Conservation (phyloP, 2,329 filamentous ascomycete genomes). For the Cladosporium oxysporum region DNA sequence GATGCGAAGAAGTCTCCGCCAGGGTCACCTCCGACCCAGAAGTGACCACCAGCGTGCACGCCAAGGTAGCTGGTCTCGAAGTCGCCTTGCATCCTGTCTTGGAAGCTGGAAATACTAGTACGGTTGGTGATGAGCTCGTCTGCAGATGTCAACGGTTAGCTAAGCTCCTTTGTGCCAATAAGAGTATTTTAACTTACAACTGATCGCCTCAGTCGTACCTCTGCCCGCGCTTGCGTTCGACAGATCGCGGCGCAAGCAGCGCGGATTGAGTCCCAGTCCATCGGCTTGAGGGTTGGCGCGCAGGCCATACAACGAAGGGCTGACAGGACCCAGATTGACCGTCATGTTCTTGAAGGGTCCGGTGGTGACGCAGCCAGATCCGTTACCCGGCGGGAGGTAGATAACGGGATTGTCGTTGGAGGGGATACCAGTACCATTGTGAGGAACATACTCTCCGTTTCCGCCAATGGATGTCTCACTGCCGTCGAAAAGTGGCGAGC, state of each 20-base stretch:
- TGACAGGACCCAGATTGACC: slow-evolving; percentile 53
- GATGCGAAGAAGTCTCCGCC: slow-evolving; percentile 48
- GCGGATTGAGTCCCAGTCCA: slow-evolving; percentile 35
- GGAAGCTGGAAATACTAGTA: slow-evolving; percentile 28
- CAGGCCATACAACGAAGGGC: slow-evolving; percentile 37
- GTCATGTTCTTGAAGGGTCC: slow-evolving; percentile 53
- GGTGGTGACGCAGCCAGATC: slow-evolving; percentile 55
- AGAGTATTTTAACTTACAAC: neutral
- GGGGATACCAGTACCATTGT: slow-evolving; percentile 43
- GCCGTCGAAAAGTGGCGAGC: slow-evolving; percentile 59
- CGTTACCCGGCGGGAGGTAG: slow-evolving; percentile 49
- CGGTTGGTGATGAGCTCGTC: slow-evolving; percentile 26
- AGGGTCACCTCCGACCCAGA: slow-evolving; percentile 46
- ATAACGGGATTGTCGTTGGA: slow-evolving; percentile 25
- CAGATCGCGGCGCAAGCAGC: slow-evolving; percentile 44
- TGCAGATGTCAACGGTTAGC: neutral
- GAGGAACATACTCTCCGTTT: slow-evolving; percentile 29
- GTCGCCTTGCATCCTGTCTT: slow-evolving; percentile 32
- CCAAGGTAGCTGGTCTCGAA: slow-evolving; percentile 26
- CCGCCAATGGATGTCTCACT: slow-evolving; percentile 45
- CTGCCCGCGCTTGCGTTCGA: slow-evolving; percentile 25
- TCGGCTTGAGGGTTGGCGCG: slow-evolving; percentile 33
- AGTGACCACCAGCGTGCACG: slow-evolving; percentile 52
- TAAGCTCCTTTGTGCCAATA: neutral
- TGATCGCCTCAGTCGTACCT: slow-evolving; percentile 25